Base-by-base conservation (phyloP, 441 rosid species). In the Syzygium malaccense region DNA sequence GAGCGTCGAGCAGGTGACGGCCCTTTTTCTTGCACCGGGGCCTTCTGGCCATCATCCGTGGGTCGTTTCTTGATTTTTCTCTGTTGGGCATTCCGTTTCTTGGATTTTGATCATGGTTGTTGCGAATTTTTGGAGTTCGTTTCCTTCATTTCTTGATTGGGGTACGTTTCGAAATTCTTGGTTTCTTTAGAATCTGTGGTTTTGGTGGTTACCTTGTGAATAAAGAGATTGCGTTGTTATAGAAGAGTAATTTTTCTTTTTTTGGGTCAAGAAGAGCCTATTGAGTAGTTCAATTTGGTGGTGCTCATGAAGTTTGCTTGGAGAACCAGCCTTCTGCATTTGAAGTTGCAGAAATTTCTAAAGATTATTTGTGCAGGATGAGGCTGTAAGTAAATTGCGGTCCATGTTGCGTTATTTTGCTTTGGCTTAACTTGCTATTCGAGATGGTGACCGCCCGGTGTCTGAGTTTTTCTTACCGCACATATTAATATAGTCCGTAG, bases 1-100 rank as follows among this genome's bases (percentile, higher is more conserved):
- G 20, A 58, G 94, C 26, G 89, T 96, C 79, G 99, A 95, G 91
- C 92, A 95, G 99, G 98, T 97, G 9, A 88, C 45, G 48, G 20
- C 68, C 49, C 55, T 33, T 8, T 8, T n/a, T 58, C 41, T 58
- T 17, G 49, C 33, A n/a, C n/a, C 45, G 45, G 55, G 55, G n/a
- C 33, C 17, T 41, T 86, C 25, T 48, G 28, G 78, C 62, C 41
- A 71, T 79, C 85, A 55, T n/a, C 7, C 41, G 48, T 41, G 28
- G 49, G 84, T 80, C 7, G 20, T 87, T 64, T 55, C 83, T 90
- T 88, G 75, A 51, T 32, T 89, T 89, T 64, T 64, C 71, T 30
- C 37, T 30, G 71, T 68, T 88, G 90, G 88, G 86, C 55, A 85
- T 62, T 89, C 60, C 37, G 86, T 28, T 87, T 68, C 37, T 87